Evolutionary conservation across 179 eudicot species (phyloP).

Genomic region (Patellifolia procumbens): DNA sequence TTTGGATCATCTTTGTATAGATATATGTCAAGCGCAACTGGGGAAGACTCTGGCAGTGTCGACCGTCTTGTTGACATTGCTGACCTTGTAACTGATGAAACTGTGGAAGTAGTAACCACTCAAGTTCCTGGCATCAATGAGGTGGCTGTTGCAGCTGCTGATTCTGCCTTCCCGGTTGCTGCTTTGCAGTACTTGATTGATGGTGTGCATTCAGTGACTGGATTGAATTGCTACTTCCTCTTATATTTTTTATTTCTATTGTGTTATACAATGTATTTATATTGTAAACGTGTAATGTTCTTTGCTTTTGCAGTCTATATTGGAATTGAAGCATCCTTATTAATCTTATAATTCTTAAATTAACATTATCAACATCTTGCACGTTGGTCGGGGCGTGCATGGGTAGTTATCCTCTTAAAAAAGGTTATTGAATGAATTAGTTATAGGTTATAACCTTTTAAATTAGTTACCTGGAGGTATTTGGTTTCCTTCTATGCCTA

Average conservation of each 20-base stretch:
- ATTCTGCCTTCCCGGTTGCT: conserved; percentile 69
- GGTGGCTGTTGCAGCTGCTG: conserved; percentile 78
- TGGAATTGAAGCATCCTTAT: too few species aligned
- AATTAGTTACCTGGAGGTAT: too few species aligned
- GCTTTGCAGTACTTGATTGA: conserved; percentile 67
- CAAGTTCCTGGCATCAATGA: conserved; percentile 53
- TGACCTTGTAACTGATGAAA: conserved; percentile 41
- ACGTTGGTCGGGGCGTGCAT: too few species aligned
- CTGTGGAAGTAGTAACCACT: conserved; percentile 43
- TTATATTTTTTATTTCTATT: background rate
- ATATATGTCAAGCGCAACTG: conserved; percentile 46
- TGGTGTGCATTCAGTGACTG: conserved; percentile 54
- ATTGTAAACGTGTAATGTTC: too few species aligned
- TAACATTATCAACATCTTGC: too few species aligned
- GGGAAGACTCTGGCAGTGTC: conserved; percentile 35
- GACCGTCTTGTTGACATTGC: conserved; percentile 46
- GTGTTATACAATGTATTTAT: too few species aligned
- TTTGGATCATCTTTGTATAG: conserved; percentile 30
- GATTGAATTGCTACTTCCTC: conserved; percentile 56
- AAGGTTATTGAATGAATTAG: too few species aligned
- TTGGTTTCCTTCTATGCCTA: background rate
- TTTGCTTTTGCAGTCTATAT: too few species aligned
- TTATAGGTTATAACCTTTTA: too few species aligned
- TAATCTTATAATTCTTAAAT: too few species aligned
- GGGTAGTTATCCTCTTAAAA: too few species aligned